Base-by-base conservation (phyloP, 306 rosid species). In the Rosa lucieae region DNA sequence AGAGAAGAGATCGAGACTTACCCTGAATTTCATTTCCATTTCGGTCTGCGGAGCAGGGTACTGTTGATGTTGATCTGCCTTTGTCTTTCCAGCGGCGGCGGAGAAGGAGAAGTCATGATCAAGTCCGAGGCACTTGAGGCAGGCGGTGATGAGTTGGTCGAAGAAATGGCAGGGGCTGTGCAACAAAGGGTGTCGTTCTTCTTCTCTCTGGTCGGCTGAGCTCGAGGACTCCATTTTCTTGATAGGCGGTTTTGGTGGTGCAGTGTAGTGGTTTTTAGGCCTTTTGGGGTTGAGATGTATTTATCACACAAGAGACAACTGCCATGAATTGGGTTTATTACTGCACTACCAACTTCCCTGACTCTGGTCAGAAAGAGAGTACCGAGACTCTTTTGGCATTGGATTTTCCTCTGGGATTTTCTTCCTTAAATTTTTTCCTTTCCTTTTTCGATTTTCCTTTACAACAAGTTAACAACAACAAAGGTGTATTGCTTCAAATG, bases 111-210 rank as follows among this genome's bases (percentile, higher is more conserved):
- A 3, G 21, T 78, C 29, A 67, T 79, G 67, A 40, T 53, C 18
- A 3, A 68, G 67, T 55, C 89, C 85, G 3, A 86, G 37, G 73
- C 89, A 86, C 82, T 77, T 88, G 32, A 83, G 79, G 69, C 81
- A 61, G 40, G 89, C 77, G 75, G 79, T 84, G 85, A 79, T 62
- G 8, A 72, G 75, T 67, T 61, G 84, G 51, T 84, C 86, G 15
- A 81, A 32, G 43, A 81, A 79, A 68, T 73, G 44, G 79, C 91
- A 86, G 67, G 89, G 85, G 53, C 78, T 72, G 78, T 77, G 48
- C 23, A 39, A 44, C 47, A 39, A 51, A 39, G n/a, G 49, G 52
- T 11, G 6, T 62, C 67, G 68, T 26, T 76, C 48, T 72, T 61
- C 44, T 73, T 59, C 65, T 29, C 66, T 21, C 35, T 51, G 44